Conservation (phyloP, 495 filamentous ascomycete genomes). For the Lindgomyces ingoldianus region DNA sequence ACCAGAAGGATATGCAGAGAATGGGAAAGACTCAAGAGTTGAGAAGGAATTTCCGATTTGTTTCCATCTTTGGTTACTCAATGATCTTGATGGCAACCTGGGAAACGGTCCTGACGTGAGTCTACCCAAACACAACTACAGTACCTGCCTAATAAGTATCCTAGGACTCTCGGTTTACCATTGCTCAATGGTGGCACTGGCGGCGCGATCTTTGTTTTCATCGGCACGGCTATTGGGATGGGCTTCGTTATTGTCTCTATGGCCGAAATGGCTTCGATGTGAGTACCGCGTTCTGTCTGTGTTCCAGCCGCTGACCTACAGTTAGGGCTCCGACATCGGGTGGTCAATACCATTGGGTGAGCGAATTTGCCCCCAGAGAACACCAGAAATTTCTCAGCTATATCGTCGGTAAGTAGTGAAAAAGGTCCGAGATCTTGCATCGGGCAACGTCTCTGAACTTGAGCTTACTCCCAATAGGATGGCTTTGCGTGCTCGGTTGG, state of each 20-base stretch:
- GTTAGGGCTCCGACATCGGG: constrained; percentile 49
- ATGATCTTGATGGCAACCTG: constrained; percentile 39
- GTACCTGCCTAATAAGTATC: constrained; percentile 1
- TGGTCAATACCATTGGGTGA: constrained; percentile 59
- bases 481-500: constrained; percentile 47
- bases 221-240: constrained; percentile 25
- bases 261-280: constrained; percentile 40
- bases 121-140: not conserved
- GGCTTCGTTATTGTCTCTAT: constrained; percentile 19
- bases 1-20: constrained; percentile 34
- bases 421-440: not conserved
- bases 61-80: constrained; percentile 39
- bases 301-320: constrained; percentile 22
- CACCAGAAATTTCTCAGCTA: constrained; percentile 51
- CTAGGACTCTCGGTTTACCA: constrained; percentile 25
- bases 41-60: constrained; percentile 39
- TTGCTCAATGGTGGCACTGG: constrained; percentile 43
- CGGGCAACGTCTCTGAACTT: too few species aligned
- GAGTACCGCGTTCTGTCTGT: not conserved
- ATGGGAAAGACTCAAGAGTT: constrained; percentile 34
- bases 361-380: constrained; percentile 51
- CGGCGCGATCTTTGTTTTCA: constrained; percentile 31
- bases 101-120: constrained; percentile 31
- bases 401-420: constrained; percentile 46
- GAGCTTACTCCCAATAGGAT: constrained; percentile 34